Evolutionary conservation across 768 basidiomycete genomes (phyloP), one percentile per base, ranked within the genome.

Genomic region (Tylopilus rubrobrunneus): DNA sequence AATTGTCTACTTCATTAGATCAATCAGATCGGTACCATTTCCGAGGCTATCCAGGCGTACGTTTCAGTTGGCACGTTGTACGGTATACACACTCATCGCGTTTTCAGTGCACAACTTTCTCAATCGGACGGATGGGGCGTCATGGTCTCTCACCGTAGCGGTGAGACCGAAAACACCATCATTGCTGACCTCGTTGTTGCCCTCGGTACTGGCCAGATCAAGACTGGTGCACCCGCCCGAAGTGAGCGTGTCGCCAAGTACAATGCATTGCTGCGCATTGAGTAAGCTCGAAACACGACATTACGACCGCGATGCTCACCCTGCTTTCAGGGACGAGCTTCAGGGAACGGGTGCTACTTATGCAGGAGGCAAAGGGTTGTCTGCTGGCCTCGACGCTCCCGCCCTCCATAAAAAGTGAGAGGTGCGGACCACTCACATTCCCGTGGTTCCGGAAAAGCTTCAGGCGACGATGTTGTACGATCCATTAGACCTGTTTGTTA

Each of bases 11-110:
- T 36, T 45, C 45, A 48, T 28, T 44, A 84, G 83, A 89, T 98
- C 74, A 98, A 98, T 83, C 96, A 99, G 75, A 98, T 98, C 69
- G 97, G 97, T 65, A 95, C 95, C 59, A 93, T 99, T 74, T 92
- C 92, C 44, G 96, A 99, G 76, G 96, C 96, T 25, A 97, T 99
- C 76, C 93, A 97, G 73, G 96, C 96, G 92, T 96, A 65, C 55
- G 92, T 83, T 25, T 15, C 39, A 44, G 46, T 37, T 49, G 7
- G 46, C 27, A 56, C 28, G n/a, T 39, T 47, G 17, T 33, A 2
- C 21, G 11, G 47, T 27, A 28, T 47, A 37, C 48, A 45, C 56
- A 12, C 39, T 53, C 34, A 54, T 23, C 29, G 33, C 40, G 29
- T 51, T 48, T 56, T 31, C 57, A 96, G 92, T 69, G 92, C 95